Base-by-base conservation (phyloP, 805 yeast species). In the Groenewaldozyma salmanticensis region DNA sequence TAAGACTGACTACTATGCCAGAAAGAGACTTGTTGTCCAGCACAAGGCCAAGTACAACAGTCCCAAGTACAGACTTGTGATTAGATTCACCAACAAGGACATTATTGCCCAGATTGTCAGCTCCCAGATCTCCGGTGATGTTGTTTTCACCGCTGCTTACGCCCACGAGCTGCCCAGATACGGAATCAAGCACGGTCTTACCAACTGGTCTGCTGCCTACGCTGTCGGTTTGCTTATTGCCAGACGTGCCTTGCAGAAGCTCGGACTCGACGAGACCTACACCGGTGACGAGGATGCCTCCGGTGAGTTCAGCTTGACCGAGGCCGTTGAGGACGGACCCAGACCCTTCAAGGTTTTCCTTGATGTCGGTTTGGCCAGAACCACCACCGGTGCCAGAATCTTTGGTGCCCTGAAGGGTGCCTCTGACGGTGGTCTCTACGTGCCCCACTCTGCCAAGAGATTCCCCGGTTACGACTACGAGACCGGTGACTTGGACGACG, bases 391-490 rank as follows among this genome's bases (percentile, higher is more conserved):
- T 86, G 96, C 97, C 67, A 85, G 95, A 74, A 79, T 92, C 70
- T 92, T 92, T 65, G 98, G 97, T 85, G 96, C 92, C 66, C 77
- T 92, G 66, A 92, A 92, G 82, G 98, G 98, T 83, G 98, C 98
- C 65, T 90, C 97, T 53, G 98, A 92, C 70, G 98, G 98, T 84
- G 98, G 98, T 63, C 77, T 92, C 64, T 86, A 83, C 88, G 77
- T 92, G 67, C 98, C 98, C 59, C 98, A 92, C 88, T 86, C 95
- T 61, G 84, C 95, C 67, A 88, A 88, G 80, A 88, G 98, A 82
- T 92, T 88, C 95, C 98, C 98, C 73, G 98, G 98, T 76, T 92
- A 90, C 94, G 98, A 92, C 72, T 85, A 90, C 63, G 98, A 92
- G 78, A 65, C 81, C 62, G 95, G 92, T 77, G 98, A 92, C 76